Evolutionary conservation across 2,329 filamentous ascomycete species (phyloP).

Genomic region (Penicillium sp.): DNA sequence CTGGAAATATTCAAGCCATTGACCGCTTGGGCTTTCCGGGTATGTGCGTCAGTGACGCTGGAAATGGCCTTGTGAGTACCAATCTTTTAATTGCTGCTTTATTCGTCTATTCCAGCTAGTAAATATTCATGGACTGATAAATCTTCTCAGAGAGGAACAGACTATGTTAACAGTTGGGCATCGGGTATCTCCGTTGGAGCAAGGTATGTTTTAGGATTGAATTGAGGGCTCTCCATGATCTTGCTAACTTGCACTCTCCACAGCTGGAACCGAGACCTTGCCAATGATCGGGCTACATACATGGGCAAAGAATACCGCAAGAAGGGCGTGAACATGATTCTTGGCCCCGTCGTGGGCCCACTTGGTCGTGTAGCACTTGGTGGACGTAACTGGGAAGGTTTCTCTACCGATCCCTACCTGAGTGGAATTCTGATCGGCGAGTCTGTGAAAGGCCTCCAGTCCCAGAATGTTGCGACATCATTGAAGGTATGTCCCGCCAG

Average conservation of each 20-base stretch:
- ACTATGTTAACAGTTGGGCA: conserved; percentile 28
- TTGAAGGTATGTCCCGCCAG: conserved; percentile 21
- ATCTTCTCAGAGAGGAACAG: conserved; percentile 26
- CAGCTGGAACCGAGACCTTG: conserved; percentile 39
- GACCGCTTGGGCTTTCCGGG: conserved; percentile 35
- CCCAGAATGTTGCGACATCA: conserved; percentile 43
- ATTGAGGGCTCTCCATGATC: neutral
- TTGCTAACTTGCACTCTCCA: neutral
- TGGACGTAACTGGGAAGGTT: conserved; percentile 52
- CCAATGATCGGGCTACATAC: conserved; percentile 30
- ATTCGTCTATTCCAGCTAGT: neutral
- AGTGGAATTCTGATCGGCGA: conserved; percentile 45
- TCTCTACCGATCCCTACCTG: conserved; percentile 51
- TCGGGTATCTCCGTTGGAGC: conserved; percentile 25
- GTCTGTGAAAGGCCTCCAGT: conserved; percentile 48
- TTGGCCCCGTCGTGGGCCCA: conserved; percentile 46
- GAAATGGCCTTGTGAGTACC: conserved; percentile 37
- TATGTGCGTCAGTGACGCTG: conserved; percentile 45
- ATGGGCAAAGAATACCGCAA: conserved; percentile 42
- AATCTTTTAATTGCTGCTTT: no score
- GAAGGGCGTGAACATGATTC: conserved; percentile 44
- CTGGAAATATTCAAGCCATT: conserved; percentile 33
- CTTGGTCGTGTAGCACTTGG: conserved; percentile 31
- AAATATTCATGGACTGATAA: neutral
- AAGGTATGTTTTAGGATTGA: conserved; percentile 20